Percentiles rank a stretch among this genome's conserved stretches.
These are phyloP conservation scores for Russula foetens DNA, from an alignment of 768 basidiomycete species.

Conservation along the genomic window DNA sequence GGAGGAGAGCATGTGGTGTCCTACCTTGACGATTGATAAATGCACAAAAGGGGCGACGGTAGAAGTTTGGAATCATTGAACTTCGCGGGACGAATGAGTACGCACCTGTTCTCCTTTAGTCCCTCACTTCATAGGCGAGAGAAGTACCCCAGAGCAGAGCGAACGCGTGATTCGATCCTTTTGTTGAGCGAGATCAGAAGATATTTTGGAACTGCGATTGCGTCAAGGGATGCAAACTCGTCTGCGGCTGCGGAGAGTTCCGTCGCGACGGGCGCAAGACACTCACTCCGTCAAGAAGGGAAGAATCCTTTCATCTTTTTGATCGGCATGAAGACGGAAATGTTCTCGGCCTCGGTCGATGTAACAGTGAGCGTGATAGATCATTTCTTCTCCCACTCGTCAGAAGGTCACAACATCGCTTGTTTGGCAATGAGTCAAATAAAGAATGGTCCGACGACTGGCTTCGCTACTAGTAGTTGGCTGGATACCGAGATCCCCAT, in stretches of 20 bases:
- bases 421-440: neutral
- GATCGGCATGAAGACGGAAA: neutral
- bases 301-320: neutral
- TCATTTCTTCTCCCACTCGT: neutral
- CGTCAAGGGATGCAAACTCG: neutral
- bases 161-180: neutral
- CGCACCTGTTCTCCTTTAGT: neutral
- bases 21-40: too few relatives aligned
- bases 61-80: neutral
- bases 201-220: neutral
- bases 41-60: neutral
- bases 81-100: neutral
- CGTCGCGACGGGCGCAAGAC: neutral
- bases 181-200: neutral
- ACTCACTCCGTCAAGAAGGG: neutral
- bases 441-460: too few relatives aligned
- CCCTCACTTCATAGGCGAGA: neutral
- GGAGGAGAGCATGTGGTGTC: too few relatives aligned
- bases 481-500: too few relatives aligned
- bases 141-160: neutral
- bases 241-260: neutral
- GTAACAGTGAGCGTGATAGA: neutral
- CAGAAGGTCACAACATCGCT: neutral
- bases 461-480: too few relatives aligned
- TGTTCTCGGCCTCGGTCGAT: neutral